Base-by-base conservation (phyloP, 2,329 filamentous ascomycete species). In the Fusarium guadeloupense region DNA sequence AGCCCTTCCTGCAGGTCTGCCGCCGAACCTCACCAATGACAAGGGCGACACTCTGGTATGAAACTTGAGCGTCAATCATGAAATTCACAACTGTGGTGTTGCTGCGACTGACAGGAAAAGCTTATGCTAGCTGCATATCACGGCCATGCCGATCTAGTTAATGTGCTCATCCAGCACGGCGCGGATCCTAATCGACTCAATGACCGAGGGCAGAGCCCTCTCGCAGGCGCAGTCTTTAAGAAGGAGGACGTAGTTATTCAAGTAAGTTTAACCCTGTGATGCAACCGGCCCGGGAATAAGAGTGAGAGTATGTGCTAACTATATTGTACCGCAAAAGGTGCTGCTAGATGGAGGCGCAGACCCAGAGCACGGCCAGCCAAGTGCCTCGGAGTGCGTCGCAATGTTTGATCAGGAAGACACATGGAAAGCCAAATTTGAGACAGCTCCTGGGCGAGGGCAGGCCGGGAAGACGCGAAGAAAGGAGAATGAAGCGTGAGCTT, bases 81-180 rank as follows among this genome's bases (percentile, higher is more conserved):
- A 35, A 4, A 23, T 12, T 6, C 4, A 14, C 12, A n/a, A 5
- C 20, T 10, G 28, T 5, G 4, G n/a, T 20, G 41, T 17, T 30
- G 26, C 20, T 6, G 34, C 19, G 12, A 23, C 61, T 64, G 30
- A 66, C 35, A 30, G 17, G 6, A 2, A 5, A 44, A 86, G 84
- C 78, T 92, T 55, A 92, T 92, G 89, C 82, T 92, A 1, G 85
- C 89, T 1, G 82, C 88, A 0, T 92, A 92, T 67, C 83, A 91
- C 64, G 88, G 88, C 10, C 86, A 91, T 49, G 79, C 82, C 2
- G 78, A 83, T 0, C 80, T 89, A 0, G 86, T 88, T 21, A 78
- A 77, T 40, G 77, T 89, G 54, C 80, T 92, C 10, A 72, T 91
- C 1, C 76, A 83, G 23, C 79, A 85, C 54, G 86, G 87, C 2